phyloP scores from a whole-genome alignment of 148 eudicot genomes.

The Euryodendron excelsum region DNA sequence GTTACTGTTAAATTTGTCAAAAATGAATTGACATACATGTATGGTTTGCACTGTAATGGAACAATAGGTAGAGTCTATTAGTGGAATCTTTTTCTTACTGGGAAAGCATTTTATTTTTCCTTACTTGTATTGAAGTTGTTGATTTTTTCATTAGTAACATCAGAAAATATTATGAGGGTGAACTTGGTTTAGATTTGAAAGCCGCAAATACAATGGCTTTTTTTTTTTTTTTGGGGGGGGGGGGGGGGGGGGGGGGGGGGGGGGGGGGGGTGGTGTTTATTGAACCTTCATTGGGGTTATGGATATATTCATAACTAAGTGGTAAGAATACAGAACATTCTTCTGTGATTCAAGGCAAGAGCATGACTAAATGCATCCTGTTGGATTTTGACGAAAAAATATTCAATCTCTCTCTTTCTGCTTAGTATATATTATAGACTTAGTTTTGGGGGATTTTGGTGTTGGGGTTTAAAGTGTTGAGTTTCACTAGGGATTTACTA shows the following conservation, averaged over 20 bases:
- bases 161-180: background rate
- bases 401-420: background rate
- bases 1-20: too few species aligned
- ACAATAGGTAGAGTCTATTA: background rate
- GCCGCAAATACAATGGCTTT: too few species aligned
- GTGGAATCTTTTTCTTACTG: background rate
- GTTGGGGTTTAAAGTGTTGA: background rate
- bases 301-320: background rate
- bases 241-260: too few species aligned
- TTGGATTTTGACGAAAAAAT: background rate
- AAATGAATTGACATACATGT: background rate
- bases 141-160: background rate
- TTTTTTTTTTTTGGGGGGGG: too few species aligned
- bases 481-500: background rate
- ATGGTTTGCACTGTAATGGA: background rate
- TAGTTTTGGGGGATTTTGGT: background rate
- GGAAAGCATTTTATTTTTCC: background rate
- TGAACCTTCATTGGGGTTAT: too few species aligned
- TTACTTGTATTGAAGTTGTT: background rate
- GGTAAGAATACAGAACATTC: background rate
- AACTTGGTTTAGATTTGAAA: background rate
- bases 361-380: background rate
- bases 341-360: background rate
- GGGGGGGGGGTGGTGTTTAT: too few species aligned
- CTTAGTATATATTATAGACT: background rate